phyloP scores from a whole-genome alignment of 2,329 filamentous ascomycete genomes.

The Hirsutella thompsonii region DNA sequence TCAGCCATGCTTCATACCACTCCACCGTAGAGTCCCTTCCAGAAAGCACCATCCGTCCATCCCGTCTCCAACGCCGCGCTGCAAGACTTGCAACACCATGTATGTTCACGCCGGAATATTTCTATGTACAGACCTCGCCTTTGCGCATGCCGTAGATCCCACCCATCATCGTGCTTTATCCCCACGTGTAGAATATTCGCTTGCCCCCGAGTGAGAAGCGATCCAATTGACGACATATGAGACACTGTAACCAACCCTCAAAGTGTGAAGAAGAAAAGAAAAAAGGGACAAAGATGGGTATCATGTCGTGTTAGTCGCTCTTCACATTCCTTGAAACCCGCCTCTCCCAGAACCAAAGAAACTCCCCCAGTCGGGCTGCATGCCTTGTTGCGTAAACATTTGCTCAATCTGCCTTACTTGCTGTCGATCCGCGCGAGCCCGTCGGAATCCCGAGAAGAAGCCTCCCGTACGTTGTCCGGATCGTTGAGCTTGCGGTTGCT shows the following conservation, averaged over 20 bases:
- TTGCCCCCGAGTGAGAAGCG: neutral
- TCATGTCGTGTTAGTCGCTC: constrained; percentile 18
- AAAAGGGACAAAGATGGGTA: constrained; percentile 22
- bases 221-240: neutral
- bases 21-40: too few relatives aligned
- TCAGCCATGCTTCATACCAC: too few relatives aligned
- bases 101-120: too few relatives aligned
- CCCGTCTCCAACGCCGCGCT: too few relatives aligned
- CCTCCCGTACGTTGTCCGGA: constrained; percentile 14
- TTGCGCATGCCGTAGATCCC: too few relatives aligned
- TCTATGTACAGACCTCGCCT: too few relatives aligned
- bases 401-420: constrained; percentile 32
- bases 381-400: constrained; percentile 33
- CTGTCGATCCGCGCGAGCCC: constrained; percentile 13
- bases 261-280: neutral
- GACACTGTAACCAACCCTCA: neutral
- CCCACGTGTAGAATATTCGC: too few relatives aligned
- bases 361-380: constrained; percentile 32
- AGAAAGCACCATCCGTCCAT: too few relatives aligned
- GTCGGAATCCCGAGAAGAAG: constrained; percentile 12
- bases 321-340: constrained; percentile 29
- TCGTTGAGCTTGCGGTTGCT: constrained; percentile 3
- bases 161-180: too few relatives aligned
- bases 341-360: constrained; percentile 31
- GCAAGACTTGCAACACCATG: too few relatives aligned